phyloP scores from a whole-genome alignment of 768 basidiomycete genomes.

The Lactarius trivialis region DNA sequence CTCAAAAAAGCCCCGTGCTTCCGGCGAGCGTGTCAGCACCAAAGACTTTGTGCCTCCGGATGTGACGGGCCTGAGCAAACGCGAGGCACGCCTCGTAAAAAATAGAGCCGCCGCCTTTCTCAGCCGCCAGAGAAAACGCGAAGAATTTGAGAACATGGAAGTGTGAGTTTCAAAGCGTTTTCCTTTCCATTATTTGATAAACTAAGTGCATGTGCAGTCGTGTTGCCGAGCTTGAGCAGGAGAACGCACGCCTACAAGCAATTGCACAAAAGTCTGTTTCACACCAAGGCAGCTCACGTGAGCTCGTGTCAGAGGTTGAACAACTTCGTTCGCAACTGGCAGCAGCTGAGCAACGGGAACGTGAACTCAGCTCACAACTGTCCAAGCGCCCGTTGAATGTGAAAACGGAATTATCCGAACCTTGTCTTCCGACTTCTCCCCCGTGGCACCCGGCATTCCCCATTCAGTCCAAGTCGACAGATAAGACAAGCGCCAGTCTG shows the following conservation, averaged over 20 bases:
- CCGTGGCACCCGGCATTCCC: constrained; percentile 31
- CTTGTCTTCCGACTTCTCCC: constrained; percentile 39
- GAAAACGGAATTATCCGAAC: constrained; percentile 57
- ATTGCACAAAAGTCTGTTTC: constrained; percentile 43
- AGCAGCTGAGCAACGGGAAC: constrained; percentile 60
- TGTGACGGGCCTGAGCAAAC: constrained; percentile 81
- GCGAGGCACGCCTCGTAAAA: constrained; percentile 87
- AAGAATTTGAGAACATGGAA: constrained; percentile 90
- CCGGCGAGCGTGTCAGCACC: constrained; percentile 46
- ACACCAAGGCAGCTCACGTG: constrained; percentile 28
- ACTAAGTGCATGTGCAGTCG: constrained; percentile 43
- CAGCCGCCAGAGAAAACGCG: constrained; percentile 83
- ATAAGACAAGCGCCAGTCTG: constrained; percentile 45
- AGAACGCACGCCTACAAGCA: constrained; percentile 66
- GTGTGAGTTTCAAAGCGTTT: constrained; percentile 47
- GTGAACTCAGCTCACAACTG: constrained; percentile 56
- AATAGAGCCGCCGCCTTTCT: constrained; percentile 91
- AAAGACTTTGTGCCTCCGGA: constrained; percentile 88
- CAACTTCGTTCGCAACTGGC: constrained; percentile 59
- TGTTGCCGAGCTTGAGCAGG: constrained; percentile 77
- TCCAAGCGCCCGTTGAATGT: constrained; percentile 34
- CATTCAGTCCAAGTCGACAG: constrained; percentile 44
- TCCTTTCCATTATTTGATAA: constrained; percentile 7
- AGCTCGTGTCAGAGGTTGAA: constrained; percentile 55
- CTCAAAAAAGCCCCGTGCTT: constrained; percentile 43